Conservation (phyloP, 192 early-diverging fungal species). For the Coemansia sp. region DNA sequence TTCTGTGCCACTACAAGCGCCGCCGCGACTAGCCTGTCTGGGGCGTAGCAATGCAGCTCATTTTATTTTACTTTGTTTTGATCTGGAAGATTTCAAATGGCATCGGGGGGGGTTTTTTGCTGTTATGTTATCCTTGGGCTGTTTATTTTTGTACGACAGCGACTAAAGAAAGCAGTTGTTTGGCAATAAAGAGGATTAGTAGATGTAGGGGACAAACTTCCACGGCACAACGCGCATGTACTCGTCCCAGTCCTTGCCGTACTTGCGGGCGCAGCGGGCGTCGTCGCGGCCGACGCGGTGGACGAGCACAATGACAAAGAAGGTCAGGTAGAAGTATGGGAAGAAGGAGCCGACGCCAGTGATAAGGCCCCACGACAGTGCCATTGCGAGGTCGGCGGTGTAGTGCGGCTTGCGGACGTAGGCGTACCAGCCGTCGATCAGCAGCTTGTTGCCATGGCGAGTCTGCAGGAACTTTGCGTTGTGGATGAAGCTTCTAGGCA, state of each 20-base stretch:
- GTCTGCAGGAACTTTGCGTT: slow-evolving; percentile 88
- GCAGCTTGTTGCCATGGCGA: slow-evolving; percentile 72
- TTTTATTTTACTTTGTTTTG: neutral
- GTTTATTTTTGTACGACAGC: too few relatives aligned
- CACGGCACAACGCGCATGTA: slow-evolving; percentile 82
- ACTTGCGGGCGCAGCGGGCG: slow-evolving; percentile 84
- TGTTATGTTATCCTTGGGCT: too few relatives aligned
- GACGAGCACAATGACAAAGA: slow-evolving; percentile 86
- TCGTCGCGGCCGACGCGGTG: slow-evolving; percentile 90
- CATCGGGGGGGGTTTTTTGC: too few relatives aligned
- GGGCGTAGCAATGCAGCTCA: too few relatives aligned
- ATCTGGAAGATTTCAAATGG: too few relatives aligned
- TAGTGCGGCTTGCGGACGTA: slow-evolving; percentile 92
- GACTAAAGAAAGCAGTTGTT: too few relatives aligned
- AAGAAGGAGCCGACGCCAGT: slow-evolving; percentile 75
- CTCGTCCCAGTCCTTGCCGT: slow-evolving; percentile 90
- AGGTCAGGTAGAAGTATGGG: slow-evolving; percentile 93
- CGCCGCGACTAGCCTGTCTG: slow-evolving; percentile 11
- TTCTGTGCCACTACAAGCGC: slow-evolving; percentile 55
- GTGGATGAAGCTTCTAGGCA: slow-evolving; percentile 61
- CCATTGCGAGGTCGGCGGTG: slow-evolving; percentile 91
- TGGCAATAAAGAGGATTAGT: slow-evolving; percentile 27
- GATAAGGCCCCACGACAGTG: slow-evolving; percentile 87
- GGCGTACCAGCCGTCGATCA: slow-evolving; percentile 93
- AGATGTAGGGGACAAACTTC: slow-evolving; percentile 81